phyloP scores from a whole-genome alignment of 1,139 yeast genomes.

The Suhomyces choctaworum region DNA sequence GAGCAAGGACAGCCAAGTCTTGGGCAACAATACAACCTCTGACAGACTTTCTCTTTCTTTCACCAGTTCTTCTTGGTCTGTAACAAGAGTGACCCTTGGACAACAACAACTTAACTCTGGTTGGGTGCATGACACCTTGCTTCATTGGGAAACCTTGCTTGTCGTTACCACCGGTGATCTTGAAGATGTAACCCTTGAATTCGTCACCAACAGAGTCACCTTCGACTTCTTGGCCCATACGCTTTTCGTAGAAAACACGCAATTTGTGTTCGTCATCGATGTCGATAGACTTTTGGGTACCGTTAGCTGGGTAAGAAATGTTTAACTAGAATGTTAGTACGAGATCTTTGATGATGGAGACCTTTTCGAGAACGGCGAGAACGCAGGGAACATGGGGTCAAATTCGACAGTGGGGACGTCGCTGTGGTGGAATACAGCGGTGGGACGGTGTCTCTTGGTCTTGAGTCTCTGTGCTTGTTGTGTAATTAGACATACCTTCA shows the following conservation, averaged over 20 bases:
- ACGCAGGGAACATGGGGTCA: background rate
- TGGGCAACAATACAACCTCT: slow-evolving; percentile 99
- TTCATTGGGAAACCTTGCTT: slow-evolving; percentile 99
- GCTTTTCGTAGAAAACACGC: slow-evolving; percentile 98
- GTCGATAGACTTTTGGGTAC: slow-evolving; percentile 97
- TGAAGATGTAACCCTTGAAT: slow-evolving; percentile 99
- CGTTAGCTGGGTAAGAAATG: slow-evolving; percentile 99
- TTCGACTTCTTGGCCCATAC: slow-evolving; percentile 99
- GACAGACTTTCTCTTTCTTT: slow-evolving; percentile 99
- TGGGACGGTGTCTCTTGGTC: background rate
- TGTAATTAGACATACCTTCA: slow-evolving; percentile 34
- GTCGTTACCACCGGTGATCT: slow-evolving; percentile 99
- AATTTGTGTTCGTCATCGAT: slow-evolving; percentile 99
- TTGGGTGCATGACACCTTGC: slow-evolving; percentile 99
- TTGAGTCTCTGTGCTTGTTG: too few relatives aligned
- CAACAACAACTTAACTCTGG: slow-evolving; percentile 96
- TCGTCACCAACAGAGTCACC: slow-evolving; percentile 98
- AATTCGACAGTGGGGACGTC: background rate
- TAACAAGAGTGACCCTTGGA: slow-evolving; percentile 96
- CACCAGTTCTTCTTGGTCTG: slow-evolving; percentile 99
- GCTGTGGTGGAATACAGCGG: background rate
- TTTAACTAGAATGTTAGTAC: slow-evolving; percentile 66
- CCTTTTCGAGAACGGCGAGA: background rate
- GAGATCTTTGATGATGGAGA: slow-evolving; percentile 1
- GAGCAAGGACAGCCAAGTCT: slow-evolving; percentile 94